Evolutionary conservation across 768 basidiomycete species (phyloP).

Genomic region (Kwoniella sp.): DNA sequence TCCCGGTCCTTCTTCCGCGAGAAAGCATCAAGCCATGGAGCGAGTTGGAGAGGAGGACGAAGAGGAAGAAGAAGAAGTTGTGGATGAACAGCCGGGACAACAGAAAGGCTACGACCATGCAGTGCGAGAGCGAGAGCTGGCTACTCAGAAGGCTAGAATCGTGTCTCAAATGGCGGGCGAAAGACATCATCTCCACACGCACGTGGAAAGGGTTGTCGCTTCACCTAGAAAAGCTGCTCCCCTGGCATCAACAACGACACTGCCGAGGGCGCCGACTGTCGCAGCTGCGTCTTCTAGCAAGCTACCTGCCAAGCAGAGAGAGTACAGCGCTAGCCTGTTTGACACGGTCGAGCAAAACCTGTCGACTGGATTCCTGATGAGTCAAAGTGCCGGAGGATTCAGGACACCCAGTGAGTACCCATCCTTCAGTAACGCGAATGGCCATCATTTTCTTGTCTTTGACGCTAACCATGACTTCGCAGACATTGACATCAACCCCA

Average conservation of each 20-base stretch:
- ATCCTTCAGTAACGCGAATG: neutral
- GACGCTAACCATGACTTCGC: neutral
- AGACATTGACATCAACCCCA: conserved; percentile 15
- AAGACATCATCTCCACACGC: conserved; percentile 10
- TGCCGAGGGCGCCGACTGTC: conserved; percentile 15
- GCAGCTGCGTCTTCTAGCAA: conserved; percentile 5
- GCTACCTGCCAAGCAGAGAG: conserved; percentile 8
- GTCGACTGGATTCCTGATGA: conserved; percentile 21
- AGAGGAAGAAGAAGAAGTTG: conserved; percentile 58
- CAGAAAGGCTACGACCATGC: conserved; percentile 48
- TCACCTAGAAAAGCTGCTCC: conserved; percentile 20
- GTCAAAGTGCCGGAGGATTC: conserved; percentile 25
- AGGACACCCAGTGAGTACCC: conserved; percentile 32
- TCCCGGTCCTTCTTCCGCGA: conserved; percentile 24
- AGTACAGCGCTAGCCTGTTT: conserved; percentile 23
- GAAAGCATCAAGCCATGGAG: conserved; percentile 24
- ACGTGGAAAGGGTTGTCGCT: neutral
- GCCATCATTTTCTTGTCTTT: neutral
- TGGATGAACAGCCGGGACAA: conserved; percentile 58
- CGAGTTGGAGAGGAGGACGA: conserved; percentile 55
- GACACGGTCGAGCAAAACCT: conserved; percentile 36
- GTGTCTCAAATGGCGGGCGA: conserved; percentile 83
- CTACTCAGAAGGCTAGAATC: conserved; percentile 87
- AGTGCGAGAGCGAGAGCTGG: conserved; percentile 69
- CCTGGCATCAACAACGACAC: conserved; percentile 9